Conservation (phyloP, 2,329 filamentous ascomycete genomes). For the Fusarium torreyae region DNA sequence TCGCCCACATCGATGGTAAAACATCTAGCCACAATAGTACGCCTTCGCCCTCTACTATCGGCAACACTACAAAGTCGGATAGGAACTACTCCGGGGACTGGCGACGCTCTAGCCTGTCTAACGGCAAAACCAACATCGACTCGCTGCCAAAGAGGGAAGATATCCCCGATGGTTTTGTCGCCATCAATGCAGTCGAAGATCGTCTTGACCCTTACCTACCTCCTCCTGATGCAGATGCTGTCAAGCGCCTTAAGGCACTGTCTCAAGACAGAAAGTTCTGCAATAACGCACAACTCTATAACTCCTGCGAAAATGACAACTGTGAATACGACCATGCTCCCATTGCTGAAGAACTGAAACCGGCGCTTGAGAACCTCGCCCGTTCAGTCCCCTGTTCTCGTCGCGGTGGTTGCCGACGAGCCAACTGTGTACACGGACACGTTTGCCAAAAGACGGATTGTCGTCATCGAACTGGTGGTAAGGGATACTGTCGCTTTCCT, state of each 20-base stretch:
- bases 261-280: constrained; percentile 37
- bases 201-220: constrained; percentile 41
- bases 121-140: constrained; percentile 25
- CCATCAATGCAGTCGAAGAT: constrained; percentile 36
- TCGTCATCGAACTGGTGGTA: constrained; percentile 32
- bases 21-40: constrained; percentile 29
- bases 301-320: constrained; percentile 30
- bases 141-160: constrained; percentile 31
- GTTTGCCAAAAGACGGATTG: constrained; percentile 45
- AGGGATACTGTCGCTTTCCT: constrained; percentile 40
- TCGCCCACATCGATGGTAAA: constrained; percentile 34
- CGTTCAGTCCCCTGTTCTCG: constrained; percentile 41
- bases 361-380: constrained; percentile 29
- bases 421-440: constrained; percentile 40
- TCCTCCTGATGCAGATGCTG: constrained; percentile 8
- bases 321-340: constrained; percentile 43
- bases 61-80: constrained; percentile 20
- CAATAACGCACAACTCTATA: constrained; percentile 40
- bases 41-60: constrained; percentile 20
- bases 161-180: constrained; percentile 31
- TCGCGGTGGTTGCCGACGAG: constrained; percentile 30
- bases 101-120: constrained; percentile 10
- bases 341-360: constrained; percentile 36
- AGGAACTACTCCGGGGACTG: constrained; percentile 16
- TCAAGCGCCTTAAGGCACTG: constrained; percentile 34